A percentile compares a stretch with the other conserved stretches of the same genome.
These are phyloP conservation scores for Melanomma pulvis-pyrius DNA, from an alignment of 495 filamentous ascomycete genomes.

Conservation along the genomic window DNA sequence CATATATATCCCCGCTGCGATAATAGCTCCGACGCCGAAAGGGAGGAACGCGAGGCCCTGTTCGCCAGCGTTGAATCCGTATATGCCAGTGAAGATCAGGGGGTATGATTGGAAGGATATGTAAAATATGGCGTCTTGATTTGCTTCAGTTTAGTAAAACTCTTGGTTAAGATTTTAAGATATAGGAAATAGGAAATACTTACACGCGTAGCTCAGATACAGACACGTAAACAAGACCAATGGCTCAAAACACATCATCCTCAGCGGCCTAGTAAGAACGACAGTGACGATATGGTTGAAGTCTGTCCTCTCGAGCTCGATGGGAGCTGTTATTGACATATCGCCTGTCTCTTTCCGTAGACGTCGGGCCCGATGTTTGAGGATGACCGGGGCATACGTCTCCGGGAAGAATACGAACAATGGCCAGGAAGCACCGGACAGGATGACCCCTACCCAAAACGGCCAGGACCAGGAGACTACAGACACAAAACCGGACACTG, in stretches of 20 bases:
- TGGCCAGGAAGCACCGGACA: constrained; percentile 49
- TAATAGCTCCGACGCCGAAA: constrained; percentile 45
- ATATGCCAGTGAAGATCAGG: constrained; percentile 42
- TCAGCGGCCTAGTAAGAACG: constrained; percentile 54
- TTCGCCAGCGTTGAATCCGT: constrained; percentile 46
- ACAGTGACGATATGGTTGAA: constrained; percentile 46
- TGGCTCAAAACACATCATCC: constrained; percentile 61
- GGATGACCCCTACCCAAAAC: constrained; percentile 58
- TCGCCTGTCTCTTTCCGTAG: constrained; percentile 53
- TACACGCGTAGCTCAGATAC: constrained; percentile 57
- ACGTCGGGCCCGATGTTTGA: constrained; percentile 57
- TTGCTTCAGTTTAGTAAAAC: not conserved
- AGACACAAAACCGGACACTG: constrained; percentile 45
- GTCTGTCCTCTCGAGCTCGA: constrained; percentile 50
- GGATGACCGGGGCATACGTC: constrained; percentile 63
- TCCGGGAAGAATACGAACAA: constrained; percentile 52
- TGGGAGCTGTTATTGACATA: constrained; percentile 44
- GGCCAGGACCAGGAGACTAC: constrained; percentile 53
- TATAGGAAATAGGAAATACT: not conserved
- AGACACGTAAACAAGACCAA: constrained; percentile 68
- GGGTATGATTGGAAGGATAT: constrained; percentile 64
- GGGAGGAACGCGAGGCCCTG: constrained; percentile 47
- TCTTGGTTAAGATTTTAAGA: not conserved
- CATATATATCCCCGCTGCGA: constrained; percentile 54
- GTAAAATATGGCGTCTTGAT: constrained; percentile 76